phyloP scores from a whole-genome alignment of 768 basidiomycete species.

The Pleurotus eryngii region DNA sequence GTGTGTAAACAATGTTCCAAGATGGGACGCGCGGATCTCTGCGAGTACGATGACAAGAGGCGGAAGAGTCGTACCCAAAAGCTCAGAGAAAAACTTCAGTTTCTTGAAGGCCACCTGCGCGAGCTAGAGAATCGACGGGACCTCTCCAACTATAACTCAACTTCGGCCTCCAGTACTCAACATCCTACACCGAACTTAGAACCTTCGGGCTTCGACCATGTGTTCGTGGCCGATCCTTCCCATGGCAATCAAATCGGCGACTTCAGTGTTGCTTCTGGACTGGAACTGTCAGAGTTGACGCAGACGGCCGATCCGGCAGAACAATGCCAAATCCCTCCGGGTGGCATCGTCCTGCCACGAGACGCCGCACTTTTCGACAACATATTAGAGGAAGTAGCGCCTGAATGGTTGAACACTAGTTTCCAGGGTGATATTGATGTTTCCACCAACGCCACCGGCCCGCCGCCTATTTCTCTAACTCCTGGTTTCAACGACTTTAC shows the following conservation, averaged over 20 bases:
- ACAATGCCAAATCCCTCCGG: background rate
- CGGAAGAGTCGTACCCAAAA: slow-evolving; percentile 58
- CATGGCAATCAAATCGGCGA: background rate
- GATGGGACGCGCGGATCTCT: slow-evolving; percentile 48
- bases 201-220: slow-evolving; percentile 12
- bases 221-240: background rate
- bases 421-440: background rate
- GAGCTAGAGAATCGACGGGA: slow-evolving; percentile 45
- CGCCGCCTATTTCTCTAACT: background rate
- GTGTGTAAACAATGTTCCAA: slow-evolving; percentile 54
- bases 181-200: slow-evolving; percentile 3
- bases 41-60: slow-evolving; percentile 58
- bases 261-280: background rate
- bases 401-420: background rate
- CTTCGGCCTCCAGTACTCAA: background rate
- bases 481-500: background rate
- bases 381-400: background rate
- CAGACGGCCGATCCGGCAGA: background rate
- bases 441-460: slow-evolving; percentile 1
- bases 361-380: background rate
- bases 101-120: slow-evolving; percentile 49
- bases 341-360: background rate
- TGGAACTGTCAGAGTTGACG: background rate
- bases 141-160: slow-evolving; percentile 16
- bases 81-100: slow-evolving; percentile 51